phyloP scores from a whole-genome alignment of 108 stramenopile species.

The Fistulifera pelliculosa region DNA sequence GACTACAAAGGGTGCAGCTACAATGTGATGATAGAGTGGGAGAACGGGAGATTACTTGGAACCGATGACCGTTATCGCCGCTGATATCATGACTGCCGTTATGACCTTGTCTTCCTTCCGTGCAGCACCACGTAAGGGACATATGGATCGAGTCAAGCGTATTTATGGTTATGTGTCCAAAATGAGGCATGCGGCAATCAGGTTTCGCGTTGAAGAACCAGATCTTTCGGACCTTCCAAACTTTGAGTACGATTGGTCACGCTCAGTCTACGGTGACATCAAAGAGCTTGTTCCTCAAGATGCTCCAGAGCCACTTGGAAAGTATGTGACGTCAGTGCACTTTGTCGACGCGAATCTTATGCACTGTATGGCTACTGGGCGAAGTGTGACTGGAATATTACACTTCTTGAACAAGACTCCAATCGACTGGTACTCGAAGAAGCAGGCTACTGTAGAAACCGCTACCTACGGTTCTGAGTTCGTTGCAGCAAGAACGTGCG shows the following conservation, averaged over 20 bases:
- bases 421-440: constrained; percentile 21
- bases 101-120: constrained; percentile 11
- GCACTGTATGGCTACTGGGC: constrained; percentile 10
- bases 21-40: constrained; percentile 26
- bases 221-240: constrained; percentile 1
- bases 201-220: constrained; percentile 4
- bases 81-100: constrained; percentile 11
- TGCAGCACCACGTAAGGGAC: constrained; percentile 9
- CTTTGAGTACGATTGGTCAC: constrained; percentile 1
- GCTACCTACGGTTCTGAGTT: not conserved
- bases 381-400: constrained; percentile 20
- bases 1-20: constrained; percentile 15
- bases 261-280: too few relatives aligned
- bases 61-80: constrained; percentile 11
- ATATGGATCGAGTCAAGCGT: constrained; percentile 17
- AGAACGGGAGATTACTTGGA: constrained; percentile 19
- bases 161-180: constrained; percentile 24
- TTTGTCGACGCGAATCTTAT: constrained; percentile 11
- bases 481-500: too few relatives aligned
- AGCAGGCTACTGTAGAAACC: constrained; percentile 19
- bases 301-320: not conserved
- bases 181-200: not conserved
- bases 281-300: too few relatives aligned
- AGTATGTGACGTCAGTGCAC: constrained; percentile 1
- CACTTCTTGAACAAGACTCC: constrained; percentile 24